Base-by-base conservation (phyloP, 129 eudicot species). In the Erigeron canadensis region DNA sequence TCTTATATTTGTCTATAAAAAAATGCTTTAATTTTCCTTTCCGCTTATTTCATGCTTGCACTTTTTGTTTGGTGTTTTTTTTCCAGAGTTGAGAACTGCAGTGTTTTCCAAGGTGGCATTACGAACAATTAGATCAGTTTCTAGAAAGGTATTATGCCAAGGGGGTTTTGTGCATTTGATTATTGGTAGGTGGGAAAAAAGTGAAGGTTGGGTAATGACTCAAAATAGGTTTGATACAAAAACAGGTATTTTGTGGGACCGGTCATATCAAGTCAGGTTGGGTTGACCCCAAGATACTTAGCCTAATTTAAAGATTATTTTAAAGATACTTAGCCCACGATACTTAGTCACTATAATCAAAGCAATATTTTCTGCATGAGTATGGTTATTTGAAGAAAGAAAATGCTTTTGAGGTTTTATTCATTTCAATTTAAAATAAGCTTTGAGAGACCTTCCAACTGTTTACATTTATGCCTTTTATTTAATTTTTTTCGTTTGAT, bases 61-160 rank as follows among this genome's bases (percentile, higher is more conserved):
- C 15, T 51, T 56, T 21, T 63, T 69, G 37, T 12, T 58, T 40
- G 72, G 43, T 34, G 8, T 73, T 41, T 5, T 73, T 41, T 5
- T 65, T 69, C 63, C 81, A 94, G 99, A 94, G 84, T 75, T 94
- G 79, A 85, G 99, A 81, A 94, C 97, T 77, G 99, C 97, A 60
- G 95, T 94, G 54, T 94, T 94, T 77, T 94, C 99, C 6, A 94
- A 94, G 80, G 99, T 94, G 46, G 95, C 99, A 77, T 63, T 94
- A 65, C 85, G 97, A 63, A 94, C 99, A 8, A 90, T 90, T 68
- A 82, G 99, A 58, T 83, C 96, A 48, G 95, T 94, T 77, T 94
- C 99, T 4, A 76, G 91, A 68, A 86, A 90, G 97, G 99, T 94
- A 82, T 34, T 81, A 53, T 28, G 3, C 34, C 34, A 28, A 28